phyloP scores from a whole-genome alignment of 2,329 filamentous ascomycete species.

The Zasmidium cellare region DNA sequence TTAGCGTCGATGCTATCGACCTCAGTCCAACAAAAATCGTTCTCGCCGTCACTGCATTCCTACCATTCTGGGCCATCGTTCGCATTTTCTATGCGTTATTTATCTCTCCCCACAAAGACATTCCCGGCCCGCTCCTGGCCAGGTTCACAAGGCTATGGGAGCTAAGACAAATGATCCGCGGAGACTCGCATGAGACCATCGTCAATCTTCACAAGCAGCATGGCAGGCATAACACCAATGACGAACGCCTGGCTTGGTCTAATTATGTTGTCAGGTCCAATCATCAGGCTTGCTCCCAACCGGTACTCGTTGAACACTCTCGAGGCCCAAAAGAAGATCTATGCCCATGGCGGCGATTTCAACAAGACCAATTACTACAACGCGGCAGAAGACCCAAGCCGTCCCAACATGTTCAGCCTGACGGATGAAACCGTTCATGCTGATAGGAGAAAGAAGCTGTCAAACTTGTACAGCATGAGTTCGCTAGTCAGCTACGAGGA shows the following conservation, averaged over 20 bases:
- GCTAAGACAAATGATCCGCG: neutral
- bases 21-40: neutral
- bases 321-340: constrained; percentile 3
- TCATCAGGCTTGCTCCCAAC: constrained; percentile 3
- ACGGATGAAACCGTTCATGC: neutral
- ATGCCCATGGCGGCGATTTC: neutral
- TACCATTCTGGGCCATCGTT: neutral
- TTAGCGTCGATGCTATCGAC: too few species aligned
- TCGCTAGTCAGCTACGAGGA: constrained; percentile 1
- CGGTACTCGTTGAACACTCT: neutral
- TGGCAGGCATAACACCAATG: constrained; percentile 14
- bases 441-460: neutral
- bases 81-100: neutral
- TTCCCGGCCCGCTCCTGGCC: constrained; percentile 9
- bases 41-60: neutral
- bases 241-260: too few species aligned
- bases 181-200: constrained; percentile 5
- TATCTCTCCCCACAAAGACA: neutral
- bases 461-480: constrained; percentile 1
- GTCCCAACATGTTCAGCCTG: neutral
- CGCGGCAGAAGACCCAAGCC: neutral
- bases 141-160: constrained; percentile 13
- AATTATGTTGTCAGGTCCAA: neutral
- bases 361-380: neutral
- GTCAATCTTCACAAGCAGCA: constrained; percentile 7